Evolutionary conservation across 2,329 filamentous ascomycete genomes (phyloP).

Genomic region (Metarhizium brunneum): DNA sequence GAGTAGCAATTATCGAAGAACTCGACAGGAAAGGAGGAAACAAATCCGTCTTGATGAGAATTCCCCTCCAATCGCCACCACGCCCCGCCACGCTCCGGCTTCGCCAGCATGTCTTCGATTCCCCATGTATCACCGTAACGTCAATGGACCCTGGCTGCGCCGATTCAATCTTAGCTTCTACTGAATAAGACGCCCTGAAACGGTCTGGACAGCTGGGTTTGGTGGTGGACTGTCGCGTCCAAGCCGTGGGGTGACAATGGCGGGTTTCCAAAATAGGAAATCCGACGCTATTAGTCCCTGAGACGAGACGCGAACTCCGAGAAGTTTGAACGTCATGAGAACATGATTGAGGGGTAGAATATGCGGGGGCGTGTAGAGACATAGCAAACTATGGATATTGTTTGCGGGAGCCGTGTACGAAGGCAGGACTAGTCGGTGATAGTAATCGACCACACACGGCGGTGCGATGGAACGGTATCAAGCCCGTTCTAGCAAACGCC

Average conservation of each 20-base stretch:
- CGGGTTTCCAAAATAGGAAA: conserved; percentile 14
- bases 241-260: background rate
- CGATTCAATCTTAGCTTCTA: background rate
- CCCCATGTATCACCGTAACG: background rate
- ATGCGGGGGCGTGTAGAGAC: conserved; percentile 1
- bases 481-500: background rate
- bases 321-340: conserved; percentile 2
- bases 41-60: background rate
- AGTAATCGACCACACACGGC: background rate
- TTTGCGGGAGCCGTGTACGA: conserved; percentile 1
- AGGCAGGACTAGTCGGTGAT: background rate
- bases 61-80: background rate
- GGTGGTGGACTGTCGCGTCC: background rate
- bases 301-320: background rate
- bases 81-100: background rate
- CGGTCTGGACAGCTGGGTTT: background rate
- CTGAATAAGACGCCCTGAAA: background rate
- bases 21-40: background rate
- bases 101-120: background rate
- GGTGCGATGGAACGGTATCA: background rate
- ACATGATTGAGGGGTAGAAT: background rate
- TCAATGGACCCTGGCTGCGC: background rate
- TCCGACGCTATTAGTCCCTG: conserved; percentile 5
- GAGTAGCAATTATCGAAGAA: background rate
- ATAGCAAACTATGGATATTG: background rate